Percentiles rank a stretch among this genome's conserved stretches.
Conservation (phyloP, 164 flowering plant genomes). For the Cinnamomum chago region DNA sequence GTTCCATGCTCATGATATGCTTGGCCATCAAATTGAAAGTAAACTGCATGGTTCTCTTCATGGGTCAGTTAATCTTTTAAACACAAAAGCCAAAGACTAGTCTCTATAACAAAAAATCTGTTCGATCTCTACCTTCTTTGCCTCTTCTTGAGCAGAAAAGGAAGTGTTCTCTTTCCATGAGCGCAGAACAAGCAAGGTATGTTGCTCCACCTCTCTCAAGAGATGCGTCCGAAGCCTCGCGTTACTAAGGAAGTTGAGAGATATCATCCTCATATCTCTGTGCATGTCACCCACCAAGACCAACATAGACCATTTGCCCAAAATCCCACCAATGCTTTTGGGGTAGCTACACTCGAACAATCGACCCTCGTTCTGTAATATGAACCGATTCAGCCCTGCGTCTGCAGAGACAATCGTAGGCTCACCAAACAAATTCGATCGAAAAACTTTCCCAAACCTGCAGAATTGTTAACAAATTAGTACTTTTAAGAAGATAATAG, state of each 20-base stretch:
- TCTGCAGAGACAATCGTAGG: conserved; percentile 85
- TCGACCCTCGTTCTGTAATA: conserved; percentile 79
- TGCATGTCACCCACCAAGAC: conserved; percentile 92
- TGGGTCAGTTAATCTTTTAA: neutral
- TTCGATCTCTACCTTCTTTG: conserved; percentile 59
- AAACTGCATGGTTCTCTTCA: conserved; percentile 39
- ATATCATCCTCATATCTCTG: conserved; percentile 75
- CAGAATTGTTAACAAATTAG: neutral
- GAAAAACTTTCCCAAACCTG: conserved; percentile 85
- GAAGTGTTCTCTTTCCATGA: conserved; percentile 54
- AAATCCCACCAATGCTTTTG: conserved; percentile 76
- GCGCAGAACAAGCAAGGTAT: conserved; percentile 56
- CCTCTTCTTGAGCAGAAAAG: conserved; percentile 88
- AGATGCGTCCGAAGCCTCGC: conserved; percentile 62
- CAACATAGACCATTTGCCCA: conserved; percentile 95
- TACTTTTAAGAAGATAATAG: neutral
- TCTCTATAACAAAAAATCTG: neutral
- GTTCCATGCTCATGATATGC: conserved; percentile 89
- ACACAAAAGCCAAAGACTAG: neutral
- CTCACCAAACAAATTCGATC: conserved; percentile 81
- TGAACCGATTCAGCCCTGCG: conserved; percentile 63
- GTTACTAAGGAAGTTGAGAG: conserved; percentile 77
- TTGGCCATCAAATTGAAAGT: conserved; percentile 95
- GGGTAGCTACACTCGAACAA: conserved; percentile 93
- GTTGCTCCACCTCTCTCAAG: conserved; percentile 59